These are phyloP conservation scores for Arabis hirsuta DNA, from an alignment of 345 rosid genomes.

Conservation along the genomic window DNA sequence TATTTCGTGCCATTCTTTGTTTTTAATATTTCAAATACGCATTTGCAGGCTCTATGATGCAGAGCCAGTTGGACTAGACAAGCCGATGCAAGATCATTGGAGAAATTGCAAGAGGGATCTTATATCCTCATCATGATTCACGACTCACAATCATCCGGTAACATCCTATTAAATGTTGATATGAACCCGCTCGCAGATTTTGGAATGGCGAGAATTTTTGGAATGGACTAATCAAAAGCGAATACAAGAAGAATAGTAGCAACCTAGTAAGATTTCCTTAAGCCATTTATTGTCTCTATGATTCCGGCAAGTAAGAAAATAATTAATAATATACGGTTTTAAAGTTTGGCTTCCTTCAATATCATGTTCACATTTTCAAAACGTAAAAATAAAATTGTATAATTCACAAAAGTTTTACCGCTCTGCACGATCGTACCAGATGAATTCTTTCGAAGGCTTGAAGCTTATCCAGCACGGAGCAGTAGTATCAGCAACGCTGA, in stretches of 20 bases:
- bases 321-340: too few species aligned
- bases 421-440: too few species aligned
- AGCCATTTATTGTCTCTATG: background rate
- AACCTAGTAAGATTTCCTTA: constrained; percentile 47
- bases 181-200: constrained; percentile 55
- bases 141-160: constrained; percentile 49
- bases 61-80: constrained; percentile 42
- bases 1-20: too few species aligned
- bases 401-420: too few species aligned
- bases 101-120: constrained; percentile 51
- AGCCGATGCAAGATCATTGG: constrained; percentile 42
- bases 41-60: constrained; percentile 32
- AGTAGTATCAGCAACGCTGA: too few species aligned
- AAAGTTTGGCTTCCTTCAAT: too few species aligned
- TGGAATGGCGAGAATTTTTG: constrained; percentile 51
- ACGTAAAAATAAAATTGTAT: too few species aligned
- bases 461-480: too few species aligned
- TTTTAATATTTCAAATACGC: background rate
- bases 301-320: too few species aligned
- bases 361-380: too few species aligned
- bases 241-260: constrained; percentile 49
- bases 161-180: constrained; percentile 49
- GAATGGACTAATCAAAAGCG: constrained; percentile 42
- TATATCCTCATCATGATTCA: constrained; percentile 54
- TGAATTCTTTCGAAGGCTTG: too few species aligned